phyloP scores from a whole-genome alignment of 2,329 filamentous ascomycete species.

The Sporothrix variecibatus region DNA sequence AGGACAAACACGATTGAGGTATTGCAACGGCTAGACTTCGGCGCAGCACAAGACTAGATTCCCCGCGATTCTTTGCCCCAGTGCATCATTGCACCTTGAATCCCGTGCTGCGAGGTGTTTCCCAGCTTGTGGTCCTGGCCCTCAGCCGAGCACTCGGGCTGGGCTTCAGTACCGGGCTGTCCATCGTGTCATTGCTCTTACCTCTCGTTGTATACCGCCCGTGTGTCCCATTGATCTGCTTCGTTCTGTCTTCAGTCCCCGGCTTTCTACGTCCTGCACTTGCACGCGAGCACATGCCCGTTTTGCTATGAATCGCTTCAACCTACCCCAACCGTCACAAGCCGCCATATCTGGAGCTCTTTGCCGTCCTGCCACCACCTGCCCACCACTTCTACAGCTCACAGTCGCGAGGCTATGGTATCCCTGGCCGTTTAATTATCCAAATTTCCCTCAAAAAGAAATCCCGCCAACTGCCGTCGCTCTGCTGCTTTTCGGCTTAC shows the following conservation, averaged over 20 bases:
- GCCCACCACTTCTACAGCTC: neutral
- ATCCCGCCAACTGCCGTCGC: neutral
- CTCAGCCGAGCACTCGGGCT: neutral
- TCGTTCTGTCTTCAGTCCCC: neutral
- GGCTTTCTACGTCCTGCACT: neutral
- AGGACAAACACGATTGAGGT: neutral
- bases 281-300: conserved; percentile 18
- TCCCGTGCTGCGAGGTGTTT: neutral
- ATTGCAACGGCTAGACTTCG: neutral
- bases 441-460: neutral
- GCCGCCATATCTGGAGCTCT: neutral
- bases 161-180: neutral
- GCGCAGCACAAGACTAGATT: neutral
- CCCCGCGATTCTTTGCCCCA: neutral
- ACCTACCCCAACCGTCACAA: neutral
- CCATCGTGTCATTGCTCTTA: neutral
- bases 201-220: neutral
- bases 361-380: neutral
- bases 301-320: neutral
- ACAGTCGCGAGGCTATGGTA: neutral
- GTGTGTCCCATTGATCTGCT: neutral
- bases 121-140: neutral
- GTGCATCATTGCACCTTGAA: neutral
- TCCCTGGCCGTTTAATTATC: neutral
- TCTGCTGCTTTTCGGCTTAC: neutral